Evolutionary conservation across 164 flowering plant genomes (phyloP).

Genomic region (Annona squamosa): DNA sequence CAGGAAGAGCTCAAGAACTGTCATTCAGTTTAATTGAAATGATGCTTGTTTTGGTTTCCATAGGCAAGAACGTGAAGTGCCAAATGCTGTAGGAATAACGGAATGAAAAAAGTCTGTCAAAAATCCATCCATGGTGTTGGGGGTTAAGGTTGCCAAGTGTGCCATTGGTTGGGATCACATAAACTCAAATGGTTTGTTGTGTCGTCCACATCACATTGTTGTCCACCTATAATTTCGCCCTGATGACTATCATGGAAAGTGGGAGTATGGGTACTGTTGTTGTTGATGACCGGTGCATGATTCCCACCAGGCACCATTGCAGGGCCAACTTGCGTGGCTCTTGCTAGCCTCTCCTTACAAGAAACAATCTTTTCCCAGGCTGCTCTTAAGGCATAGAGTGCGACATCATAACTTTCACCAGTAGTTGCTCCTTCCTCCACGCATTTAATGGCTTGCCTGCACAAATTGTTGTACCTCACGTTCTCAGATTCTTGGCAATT

Average conservation of each 20-base stretch:
- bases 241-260: slow-evolving; percentile 1
- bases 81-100: too few relatives aligned
- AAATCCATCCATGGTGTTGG: neutral
- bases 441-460: slow-evolving; percentile 62
- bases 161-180: neutral
- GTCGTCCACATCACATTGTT: neutral
- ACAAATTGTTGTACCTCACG: slow-evolving; percentile 45
- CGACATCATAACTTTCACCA: slow-evolving; percentile 52
- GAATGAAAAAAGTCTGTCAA: too few relatives aligned
- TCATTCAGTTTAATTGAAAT: too few relatives aligned
- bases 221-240: slow-evolving; percentile 1
- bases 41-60: too few relatives aligned
- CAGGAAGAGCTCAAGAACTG: too few relatives aligned
- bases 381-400: slow-evolving; percentile 42
- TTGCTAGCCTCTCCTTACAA: slow-evolving; percentile 42
- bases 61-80: too few relatives aligned
- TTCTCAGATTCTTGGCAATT: slow-evolving; percentile 34
- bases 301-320: slow-evolving; percentile 21
- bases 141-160: neutral
- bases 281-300: neutral
- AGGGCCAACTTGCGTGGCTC: slow-evolving; percentile 27
- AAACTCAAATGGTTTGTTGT: neutral
- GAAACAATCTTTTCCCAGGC: slow-evolving; percentile 37
- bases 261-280: neutral
- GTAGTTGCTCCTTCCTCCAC: slow-evolving; percentile 71